These are phyloP conservation scores for Pterocarpus macrocarpus DNA, from an alignment of 306 rosid species.

Conservation along the genomic window DNA sequence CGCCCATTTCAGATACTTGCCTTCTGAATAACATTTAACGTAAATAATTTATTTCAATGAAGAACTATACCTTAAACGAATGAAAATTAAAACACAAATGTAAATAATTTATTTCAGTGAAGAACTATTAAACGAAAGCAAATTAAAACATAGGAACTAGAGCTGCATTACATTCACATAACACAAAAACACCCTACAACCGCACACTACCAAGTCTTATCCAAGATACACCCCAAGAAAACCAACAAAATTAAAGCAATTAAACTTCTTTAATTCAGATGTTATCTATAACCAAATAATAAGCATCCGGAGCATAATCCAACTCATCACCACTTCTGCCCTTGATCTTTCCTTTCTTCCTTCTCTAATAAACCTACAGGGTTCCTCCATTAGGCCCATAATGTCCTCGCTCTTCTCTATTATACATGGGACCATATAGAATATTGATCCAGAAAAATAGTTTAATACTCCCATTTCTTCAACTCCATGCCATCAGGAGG, in stretches of 20 bases:
- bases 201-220: background rate
- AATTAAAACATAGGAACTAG: background rate
- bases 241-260: background rate
- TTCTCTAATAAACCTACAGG: too few species aligned
- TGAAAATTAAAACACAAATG: too few species aligned
- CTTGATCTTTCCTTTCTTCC: background rate
- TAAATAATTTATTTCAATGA: too few species aligned
- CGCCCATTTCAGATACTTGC: too few species aligned
- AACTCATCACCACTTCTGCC: background rate
- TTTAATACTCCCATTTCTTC: conserved; percentile 77
- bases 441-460: background rate
- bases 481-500: conserved; percentile 94
- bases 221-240: background rate
- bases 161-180: conserved; percentile 2
- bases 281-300: background rate
- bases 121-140: background rate
- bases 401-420: too few species aligned
- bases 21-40: too few species aligned
- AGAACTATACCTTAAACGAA: too few species aligned
- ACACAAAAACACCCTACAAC: background rate
- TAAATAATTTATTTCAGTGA: background rate
- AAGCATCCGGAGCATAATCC: conserved; percentile 28
- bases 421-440: background rate
- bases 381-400: too few species aligned
- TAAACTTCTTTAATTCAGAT: background rate